Evolutionary conservation across 2,329 filamentous ascomycete species (phyloP), one percentile per base, ranked within the genome.

Genomic region (Aspergillus fijiensis): DNA sequence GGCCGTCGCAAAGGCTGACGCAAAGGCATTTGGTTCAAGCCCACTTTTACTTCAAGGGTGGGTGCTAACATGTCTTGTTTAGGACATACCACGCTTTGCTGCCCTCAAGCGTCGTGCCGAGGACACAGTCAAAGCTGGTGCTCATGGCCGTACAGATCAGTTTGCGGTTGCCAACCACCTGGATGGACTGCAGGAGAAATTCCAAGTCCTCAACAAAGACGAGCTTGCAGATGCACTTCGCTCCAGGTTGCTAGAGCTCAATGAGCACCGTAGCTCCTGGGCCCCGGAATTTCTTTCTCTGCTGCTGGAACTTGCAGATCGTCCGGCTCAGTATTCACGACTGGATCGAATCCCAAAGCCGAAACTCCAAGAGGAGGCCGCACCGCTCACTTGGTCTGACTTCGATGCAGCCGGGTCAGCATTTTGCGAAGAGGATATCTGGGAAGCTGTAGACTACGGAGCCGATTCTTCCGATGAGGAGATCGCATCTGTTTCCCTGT

Each of bases 171-270:
- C 84, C 45, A 82, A 83, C 42, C 83, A 82, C 39, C 80, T 94
- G 2, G 80, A 86, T 52, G 90, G 90, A 1, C 80, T 97, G 2
- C 88, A 93, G 66, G 95, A 98, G 77, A 92, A 94, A 67, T 95
- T 97, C 68, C 85, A 87, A 33, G 83, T 98, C 57, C 83, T 91
- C 51, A 88, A 90, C 70, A 87, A 90, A 63, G 93, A 97, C 68
- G 86, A 86, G 45, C 79, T 97, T 27, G 91, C 92, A 12, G 87
- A 93, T 71, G 87, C 87, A 5, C 77, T 92, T 39, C 78, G 80
- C 45, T 70, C 73, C 49, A 82, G 89, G 39, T 74, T 92, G 14
- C 77, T 83, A 45, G 84, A 87, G 61, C 76, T 96, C 21, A 78
- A 82, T 11, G 70, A 76, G 33, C 72, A 76, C 14, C 79, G 76